phyloP scores from a whole-genome alignment of 768 basidiomycete species.

The Mycena crocata region DNA sequence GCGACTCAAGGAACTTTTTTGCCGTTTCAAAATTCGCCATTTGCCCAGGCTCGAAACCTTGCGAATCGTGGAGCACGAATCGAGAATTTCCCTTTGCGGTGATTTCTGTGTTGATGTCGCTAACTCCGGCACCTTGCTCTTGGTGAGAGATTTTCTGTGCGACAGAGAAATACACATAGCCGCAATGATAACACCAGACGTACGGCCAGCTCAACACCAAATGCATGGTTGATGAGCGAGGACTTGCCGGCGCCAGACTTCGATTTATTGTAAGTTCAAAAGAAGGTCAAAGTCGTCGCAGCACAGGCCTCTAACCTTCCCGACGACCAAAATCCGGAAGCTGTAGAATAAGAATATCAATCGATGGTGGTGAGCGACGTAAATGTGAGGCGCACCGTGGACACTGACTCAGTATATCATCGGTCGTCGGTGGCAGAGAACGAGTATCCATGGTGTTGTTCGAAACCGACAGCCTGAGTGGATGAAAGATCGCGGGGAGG shows the following conservation, averaged over 20 bases:
- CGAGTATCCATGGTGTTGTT: not conserved
- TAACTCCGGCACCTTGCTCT: not conserved
- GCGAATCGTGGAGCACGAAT: conserved; percentile 16
- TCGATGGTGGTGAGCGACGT: not conserved
- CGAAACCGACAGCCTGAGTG: no score
- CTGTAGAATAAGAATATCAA: not conserved
- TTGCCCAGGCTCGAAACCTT: conserved; percentile 20
- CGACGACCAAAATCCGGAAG: conserved; percentile 13
- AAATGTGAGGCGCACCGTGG: not conserved
- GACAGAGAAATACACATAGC: not conserved
- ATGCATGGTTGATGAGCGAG: conserved; percentile 11
- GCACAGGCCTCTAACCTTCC: conserved; percentile 4
- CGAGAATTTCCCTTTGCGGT: not conserved
- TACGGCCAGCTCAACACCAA: conserved; percentile 7
- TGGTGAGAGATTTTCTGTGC: not conserved
- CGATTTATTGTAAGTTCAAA: not conserved
- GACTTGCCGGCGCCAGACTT: conserved; percentile 10
- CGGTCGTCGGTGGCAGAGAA: not conserved
- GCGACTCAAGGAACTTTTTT: conserved; percentile 11
- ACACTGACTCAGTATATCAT: conserved; percentile 5
- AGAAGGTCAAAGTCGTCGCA: not conserved
- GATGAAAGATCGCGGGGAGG: no score
- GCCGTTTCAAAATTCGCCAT: not conserved
- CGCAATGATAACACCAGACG: not conserved
- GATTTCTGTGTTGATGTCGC: conserved; percentile 2